A percentile compares a stretch with the other conserved stretches of the same genome.
Conservation (phyloP, 306 rosid genomes). For the Senna tora region DNA sequence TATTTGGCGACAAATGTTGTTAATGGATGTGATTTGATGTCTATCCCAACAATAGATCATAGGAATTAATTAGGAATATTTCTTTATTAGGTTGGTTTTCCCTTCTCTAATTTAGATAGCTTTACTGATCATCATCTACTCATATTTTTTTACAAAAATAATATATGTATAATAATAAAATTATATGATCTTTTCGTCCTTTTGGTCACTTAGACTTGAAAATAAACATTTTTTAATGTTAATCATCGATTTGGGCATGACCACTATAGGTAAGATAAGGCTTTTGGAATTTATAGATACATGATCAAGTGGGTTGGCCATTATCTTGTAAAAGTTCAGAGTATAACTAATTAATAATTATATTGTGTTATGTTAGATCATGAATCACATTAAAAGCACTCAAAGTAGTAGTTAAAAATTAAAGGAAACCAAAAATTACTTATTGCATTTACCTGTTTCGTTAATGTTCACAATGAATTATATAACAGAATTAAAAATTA, state of each 20-base stretch:
- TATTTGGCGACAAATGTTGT: neutral
- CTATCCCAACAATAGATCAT: neutral
- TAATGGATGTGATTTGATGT: neutral
- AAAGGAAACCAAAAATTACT: neutral
- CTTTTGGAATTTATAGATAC: conserved; percentile 3
- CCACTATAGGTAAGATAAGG: conserved; percentile 12
- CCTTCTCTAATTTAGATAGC: neutral
- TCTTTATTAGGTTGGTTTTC: neutral
- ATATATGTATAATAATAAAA: no score
- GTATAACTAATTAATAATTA: neutral
- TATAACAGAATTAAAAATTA: neutral
- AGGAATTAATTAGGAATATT: neutral
- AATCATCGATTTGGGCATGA: neutral
- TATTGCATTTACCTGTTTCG: no score
- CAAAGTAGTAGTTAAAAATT: conserved; percentile 9
- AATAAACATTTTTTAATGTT: neutral
- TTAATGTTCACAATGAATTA: no score
- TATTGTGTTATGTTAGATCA: conserved; percentile 15
- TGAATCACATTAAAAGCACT: conserved; percentile 22
- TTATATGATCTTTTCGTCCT: neutral
- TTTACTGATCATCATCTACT: no score
- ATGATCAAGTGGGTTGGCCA: conserved; percentile 8
- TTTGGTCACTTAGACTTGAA: neutral
- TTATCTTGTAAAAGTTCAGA: neutral
- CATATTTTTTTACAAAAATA: neutral